phyloP scores from a whole-genome alignment of 495 filamentous ascomycete genomes.

The Ascobolus immersus region DNA sequence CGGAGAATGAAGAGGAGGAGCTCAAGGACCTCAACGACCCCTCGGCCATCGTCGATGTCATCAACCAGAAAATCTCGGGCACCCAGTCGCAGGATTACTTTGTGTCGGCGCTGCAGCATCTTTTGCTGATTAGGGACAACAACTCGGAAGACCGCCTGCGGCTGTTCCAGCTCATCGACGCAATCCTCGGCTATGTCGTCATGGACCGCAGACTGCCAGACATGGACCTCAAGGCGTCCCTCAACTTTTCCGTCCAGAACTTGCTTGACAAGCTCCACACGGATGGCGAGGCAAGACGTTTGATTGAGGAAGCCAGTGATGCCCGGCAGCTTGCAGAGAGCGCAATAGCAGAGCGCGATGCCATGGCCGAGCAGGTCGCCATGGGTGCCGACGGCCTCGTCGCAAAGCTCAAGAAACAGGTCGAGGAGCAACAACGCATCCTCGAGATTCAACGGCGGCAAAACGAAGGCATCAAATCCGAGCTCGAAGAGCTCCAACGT shows the following conservation, averaged over 20 bases:
- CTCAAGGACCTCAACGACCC: constrained; percentile 88
- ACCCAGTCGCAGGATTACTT: constrained; percentile 84
- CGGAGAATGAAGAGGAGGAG: constrained; percentile 71
- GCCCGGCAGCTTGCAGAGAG: constrained; percentile 78
- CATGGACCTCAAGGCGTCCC: constrained; percentile 87
- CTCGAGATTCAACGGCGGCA: constrained; percentile 75
- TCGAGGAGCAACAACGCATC: constrained; percentile 72
- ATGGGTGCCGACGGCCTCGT: constrained; percentile 85
- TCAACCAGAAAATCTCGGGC: constrained; percentile 61
- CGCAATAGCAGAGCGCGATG: constrained; percentile 86
- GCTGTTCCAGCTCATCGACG: constrained; percentile 95
- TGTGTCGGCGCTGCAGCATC: constrained; percentile 78
- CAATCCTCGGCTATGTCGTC: constrained; percentile 94
- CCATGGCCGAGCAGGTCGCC: constrained; percentile 78
- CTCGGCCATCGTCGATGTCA: constrained; percentile 75
- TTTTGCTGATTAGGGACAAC: constrained; percentile 79
- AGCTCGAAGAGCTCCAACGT: constrained; percentile 64
- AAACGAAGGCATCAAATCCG: constrained; percentile 62
- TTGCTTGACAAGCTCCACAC: constrained; percentile 87
- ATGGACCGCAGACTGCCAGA: constrained; percentile 93
- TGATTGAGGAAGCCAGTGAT: constrained; percentile 70
- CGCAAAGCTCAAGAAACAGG: constrained; percentile 69
- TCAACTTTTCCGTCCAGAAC: constrained; percentile 92
- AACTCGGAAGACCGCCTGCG: constrained; percentile 74
- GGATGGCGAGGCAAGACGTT: constrained; percentile 76